Base-by-base conservation (phyloP, 139 green algal genomes). In the Tetradesmus obliquus region DNA sequence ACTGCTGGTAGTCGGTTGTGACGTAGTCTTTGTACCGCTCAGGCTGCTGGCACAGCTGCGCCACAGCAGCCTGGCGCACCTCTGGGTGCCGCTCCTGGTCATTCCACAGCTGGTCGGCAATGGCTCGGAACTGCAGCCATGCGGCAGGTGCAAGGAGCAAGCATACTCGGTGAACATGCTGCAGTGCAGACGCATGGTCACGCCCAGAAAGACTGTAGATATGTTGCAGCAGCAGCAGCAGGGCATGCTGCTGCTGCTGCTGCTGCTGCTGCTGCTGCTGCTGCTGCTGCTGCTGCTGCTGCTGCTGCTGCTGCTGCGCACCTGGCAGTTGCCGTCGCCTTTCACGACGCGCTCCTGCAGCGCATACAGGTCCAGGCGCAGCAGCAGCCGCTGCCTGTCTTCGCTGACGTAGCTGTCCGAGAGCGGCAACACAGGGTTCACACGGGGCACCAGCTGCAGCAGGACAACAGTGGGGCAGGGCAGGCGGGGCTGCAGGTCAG, bases 81-180 rank as follows among this genome's bases (percentile, higher is more conserved):
- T 94, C 84, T 0, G 5, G 51, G 83, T 98, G 95, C 81, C 96
- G 79, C 0, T 94, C 87, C 5, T 94, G 89, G 8, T 84, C 93
- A 32, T 94, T 69, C 88, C 96, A 99, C 79, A 99, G 94, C 94
- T 99, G 97, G 91, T 99, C 96, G 1, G 94, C 94, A 8, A 99
- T 93, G 0, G 95, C 88, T 0, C 96, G 91, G 90, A 99, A 99
- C 95, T 98, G 95, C 80, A 88, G 15, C 24, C 12, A 83, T 7
- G 7, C 9, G 9, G 60, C 60, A 24, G 66, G 66, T 5, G n/a
- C 66, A 76, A 76, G 17, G 17, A 24, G 17, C 66, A 45, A 45
- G 32, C 32, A 45, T 45, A 45, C 32, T 45, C 32, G 32, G 32
- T 45, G 32, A 45, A 45, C 32, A 45, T 45, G 32, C 32, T 45